Base-by-base conservation (phyloP, 2,329 filamentous ascomycete species). In the Stagonosporopsis tanaceti region DNA sequence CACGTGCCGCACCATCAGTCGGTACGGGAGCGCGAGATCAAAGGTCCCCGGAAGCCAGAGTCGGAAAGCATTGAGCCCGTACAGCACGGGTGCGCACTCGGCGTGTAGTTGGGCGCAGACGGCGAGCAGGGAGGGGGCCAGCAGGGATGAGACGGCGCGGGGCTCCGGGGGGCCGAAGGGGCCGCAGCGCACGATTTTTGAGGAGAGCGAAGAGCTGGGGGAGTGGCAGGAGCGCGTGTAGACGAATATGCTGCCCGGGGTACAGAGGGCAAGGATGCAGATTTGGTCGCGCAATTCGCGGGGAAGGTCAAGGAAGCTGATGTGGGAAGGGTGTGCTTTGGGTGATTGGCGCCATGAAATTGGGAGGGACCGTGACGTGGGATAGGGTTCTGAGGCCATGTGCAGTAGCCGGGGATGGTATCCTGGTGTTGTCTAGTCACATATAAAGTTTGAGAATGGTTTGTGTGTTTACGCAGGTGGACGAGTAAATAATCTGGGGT, bases 11-110 rank as follows among this genome's bases (percentile, higher is more conserved):
- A 75, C 61, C 4, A 71, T 45, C 22, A 47, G 46, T 14, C 59
- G 53, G 41, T 72, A 72, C 1, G 42, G 17, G 1, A 55, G 52
- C 1, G 64, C 61, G n/a, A 52, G 38, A 2, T 59, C 50, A 0
- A 51, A 37, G 11, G 64, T 50, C 25, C 34, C 59, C 22, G 63
- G 32, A 4, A 55, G 60, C 57, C 66, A 71, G 12, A 72, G 42
- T 1, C 64, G 61, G 71, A 84, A 84, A 24, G 74, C 76, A 62
- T 84, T 84, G 17, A 63, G 60, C 27, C 77, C 75, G 57, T 84
- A 85, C 4, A 85, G 73, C 5, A 84, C 73, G 2, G 77, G 76
- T 4, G 70, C 71, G 9, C 73, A 72, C 68, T 83, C 81, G 22
- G 64, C 47, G 55, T 80, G 69, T 32, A 80, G 67, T 52, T 79